phyloP scores from a whole-genome alignment of 805 yeast genomes.

The Clavispora vitiphila region DNA sequence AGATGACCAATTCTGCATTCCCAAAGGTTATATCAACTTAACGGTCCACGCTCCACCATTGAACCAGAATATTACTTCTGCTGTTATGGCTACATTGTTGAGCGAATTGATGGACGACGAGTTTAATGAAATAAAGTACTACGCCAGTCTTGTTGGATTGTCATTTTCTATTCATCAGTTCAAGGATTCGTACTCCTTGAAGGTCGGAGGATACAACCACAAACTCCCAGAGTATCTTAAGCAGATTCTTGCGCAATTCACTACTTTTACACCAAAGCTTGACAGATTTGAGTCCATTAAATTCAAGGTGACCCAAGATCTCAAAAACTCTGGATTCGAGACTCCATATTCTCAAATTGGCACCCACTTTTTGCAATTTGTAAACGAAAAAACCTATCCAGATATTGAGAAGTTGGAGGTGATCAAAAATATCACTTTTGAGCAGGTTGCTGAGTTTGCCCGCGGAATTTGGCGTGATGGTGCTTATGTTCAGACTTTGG shows the following conservation, averaged over 20 bases:
- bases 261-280: slow-evolving; percentile 43
- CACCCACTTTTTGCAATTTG: slow-evolving; percentile 51
- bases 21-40: slow-evolving; percentile 71
- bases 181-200: slow-evolving; percentile 62
- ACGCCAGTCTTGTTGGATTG: slow-evolving; percentile 80
- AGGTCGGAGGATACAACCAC: slow-evolving; percentile 77
- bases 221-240: slow-evolving; percentile 62
- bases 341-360: slow-evolving; percentile 80
- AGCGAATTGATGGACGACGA: slow-evolving; percentile 72
- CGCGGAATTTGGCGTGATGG: slow-evolving; percentile 46
- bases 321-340: slow-evolving; percentile 63
- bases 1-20: slow-evolving; percentile 85
- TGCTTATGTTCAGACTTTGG: slow-evolving; percentile 63
- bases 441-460: slow-evolving; percentile 47
- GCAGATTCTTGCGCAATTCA: slow-evolving; percentile 52
- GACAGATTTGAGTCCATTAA: slow-evolving; percentile 64
- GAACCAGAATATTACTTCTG: slow-evolving; percentile 51
- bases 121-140: slow-evolving; percentile 70
- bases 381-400: slow-evolving; percentile 71
- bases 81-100: slow-evolving; percentile 56
- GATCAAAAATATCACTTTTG: slow-evolving; percentile 38
- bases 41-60: slow-evolving; percentile 63
- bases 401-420: slow-evolving; percentile 55
- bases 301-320: slow-evolving; percentile 57
- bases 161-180: slow-evolving; percentile 51